These are phyloP conservation scores for Pycnococcus provasolii DNA, from an alignment of 139 green algal genomes.

Conservation along the genomic window DNA sequence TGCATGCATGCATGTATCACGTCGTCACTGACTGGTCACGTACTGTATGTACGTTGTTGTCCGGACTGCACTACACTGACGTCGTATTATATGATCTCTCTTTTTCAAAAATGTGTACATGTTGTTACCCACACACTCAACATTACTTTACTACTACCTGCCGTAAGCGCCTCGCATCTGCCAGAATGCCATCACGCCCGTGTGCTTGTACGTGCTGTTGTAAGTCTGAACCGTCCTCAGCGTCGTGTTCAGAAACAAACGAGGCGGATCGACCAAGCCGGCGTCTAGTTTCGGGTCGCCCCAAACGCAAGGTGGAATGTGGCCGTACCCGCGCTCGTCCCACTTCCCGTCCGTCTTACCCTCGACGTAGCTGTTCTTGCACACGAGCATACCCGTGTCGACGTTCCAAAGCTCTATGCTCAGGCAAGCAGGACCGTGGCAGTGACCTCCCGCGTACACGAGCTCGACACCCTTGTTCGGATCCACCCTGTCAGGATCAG, in stretches of 20 bases:
- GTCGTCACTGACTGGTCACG: too few relatives aligned
- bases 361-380: background rate
- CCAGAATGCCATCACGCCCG: background rate
- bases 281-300: background rate
- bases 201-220: background rate
- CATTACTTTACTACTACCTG: too few relatives aligned
- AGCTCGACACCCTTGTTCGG: background rate
- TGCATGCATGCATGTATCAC: too few relatives aligned
- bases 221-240: background rate
- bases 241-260: background rate
- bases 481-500: too few relatives aligned
- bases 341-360: background rate
- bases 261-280: background rate
- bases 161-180: background rate
- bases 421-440: background rate
- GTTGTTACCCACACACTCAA: too few relatives aligned
- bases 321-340: background rate
- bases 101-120: too few relatives aligned
- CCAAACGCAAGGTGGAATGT: background rate
- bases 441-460: background rate
- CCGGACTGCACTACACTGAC: too few relatives aligned
- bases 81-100: too few relatives aligned
- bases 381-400: background rate
- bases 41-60: too few relatives aligned
- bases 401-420: background rate